Base-by-base conservation (phyloP, 306 rosid species). In the Amphicarpaea edgeworthii region DNA sequence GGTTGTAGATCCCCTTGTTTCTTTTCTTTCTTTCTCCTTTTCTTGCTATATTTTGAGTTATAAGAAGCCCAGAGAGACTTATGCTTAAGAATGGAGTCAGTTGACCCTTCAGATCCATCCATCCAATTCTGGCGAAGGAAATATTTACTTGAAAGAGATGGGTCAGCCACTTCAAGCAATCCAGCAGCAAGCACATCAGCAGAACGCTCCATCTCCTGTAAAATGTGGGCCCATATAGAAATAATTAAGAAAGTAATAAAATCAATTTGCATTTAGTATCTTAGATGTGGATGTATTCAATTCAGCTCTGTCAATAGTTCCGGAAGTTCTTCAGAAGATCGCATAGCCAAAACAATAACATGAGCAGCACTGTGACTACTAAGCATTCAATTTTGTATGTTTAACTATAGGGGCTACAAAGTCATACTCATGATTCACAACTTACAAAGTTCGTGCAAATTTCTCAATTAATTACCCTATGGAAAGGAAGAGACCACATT, bases 101-200 rank as follows among this genome's bases (percentile, higher is more conserved):
- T 85, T 28, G 88, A 67, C 49, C 76, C 92, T 45, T 84, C 90
- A 45, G 86, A 65, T 50, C 84, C 96, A 78, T 92, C 97, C 85
- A 75, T 85, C 97, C 97, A 95, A 81, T 78, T 83, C 90, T 95
- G 97, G 65, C 97, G 91, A 74, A 92, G 87, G 78, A 89, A 95
- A 87, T 84, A 92, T 89, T 87, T 90, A 80, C 83, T 88, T 47
- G 99, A 95, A 86, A 95, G 91, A 75, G 97, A 87, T 76, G 97
- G 97, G 76, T 95, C 96, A 72, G 99, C 92, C 86, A 92, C 80
- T 85, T 95, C 99, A 89, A 95, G 99, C 87, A 95, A 92, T 76
- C 99, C 99, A 68, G 97, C 96, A 84, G 99, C 95, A 76, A 95
- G 97, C 70, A 95, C 89, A 77, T 95, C 99, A 23, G 96, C 91